Evolutionary conservation across 495 filamentous ascomycete genomes (phyloP).

Genomic region (Filosporella fistucella): DNA sequence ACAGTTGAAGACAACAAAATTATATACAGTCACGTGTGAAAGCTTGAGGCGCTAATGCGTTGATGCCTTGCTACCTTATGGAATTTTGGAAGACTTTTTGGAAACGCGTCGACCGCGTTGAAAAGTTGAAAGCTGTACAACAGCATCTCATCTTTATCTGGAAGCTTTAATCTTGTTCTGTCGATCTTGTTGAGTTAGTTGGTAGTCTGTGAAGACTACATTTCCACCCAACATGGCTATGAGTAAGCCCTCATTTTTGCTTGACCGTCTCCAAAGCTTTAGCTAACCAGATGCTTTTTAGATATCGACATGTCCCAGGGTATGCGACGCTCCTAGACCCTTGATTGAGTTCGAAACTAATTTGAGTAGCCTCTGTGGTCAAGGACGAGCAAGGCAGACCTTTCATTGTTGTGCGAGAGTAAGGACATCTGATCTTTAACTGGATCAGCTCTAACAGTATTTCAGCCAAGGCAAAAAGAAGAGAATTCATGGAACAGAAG

Average conservation of each 20-base stretch:
- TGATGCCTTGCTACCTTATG: no score
- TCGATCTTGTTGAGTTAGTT: not conserved
- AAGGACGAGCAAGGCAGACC: conserved; percentile 94
- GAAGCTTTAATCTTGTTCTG: not conserved
- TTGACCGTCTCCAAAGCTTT: conserved; percentile 27
- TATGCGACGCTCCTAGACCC: conserved; percentile 27
- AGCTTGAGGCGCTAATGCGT: no score
- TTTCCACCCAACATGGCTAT: conserved; percentile 24
- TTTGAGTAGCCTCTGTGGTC: conserved; percentile 43
- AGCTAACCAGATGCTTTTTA: conserved; percentile 28
- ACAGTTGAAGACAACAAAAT: no score
- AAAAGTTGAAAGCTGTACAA: no score
- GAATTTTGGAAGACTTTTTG: no score
- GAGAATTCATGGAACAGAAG: conserved; percentile 91
- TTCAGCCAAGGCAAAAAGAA: conserved; percentile 95
- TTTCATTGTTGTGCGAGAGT: conserved; percentile 99
- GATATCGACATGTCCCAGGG: conserved; percentile 76
- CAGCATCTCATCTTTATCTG: no score
- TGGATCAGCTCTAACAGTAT: conserved; percentile 12
- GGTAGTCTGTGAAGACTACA: conserved; percentile 10
- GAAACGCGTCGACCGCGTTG: no score
- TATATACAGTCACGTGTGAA: no score
- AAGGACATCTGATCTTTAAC: conserved; percentile 32
- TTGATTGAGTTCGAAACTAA: conserved; percentile 7
- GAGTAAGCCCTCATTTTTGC: conserved; percentile 17